Evolutionary conservation across 257 asterid genomes (phyloP).

Genomic region (Ocimum tenuiflorum): DNA sequence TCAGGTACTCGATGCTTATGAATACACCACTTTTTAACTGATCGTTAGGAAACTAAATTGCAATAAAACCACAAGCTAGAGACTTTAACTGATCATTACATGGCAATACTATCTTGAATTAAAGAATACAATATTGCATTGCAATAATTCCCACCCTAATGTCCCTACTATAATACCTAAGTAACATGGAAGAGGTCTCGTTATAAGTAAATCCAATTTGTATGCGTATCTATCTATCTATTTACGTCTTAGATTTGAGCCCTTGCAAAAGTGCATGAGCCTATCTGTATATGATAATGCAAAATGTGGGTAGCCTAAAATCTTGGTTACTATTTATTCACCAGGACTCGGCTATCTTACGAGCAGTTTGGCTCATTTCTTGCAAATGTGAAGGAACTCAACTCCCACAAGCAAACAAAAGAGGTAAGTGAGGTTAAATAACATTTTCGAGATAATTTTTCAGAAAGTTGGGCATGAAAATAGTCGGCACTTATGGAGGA

Average conservation of each 20-base stretch:
- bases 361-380: constrained; percentile 93
- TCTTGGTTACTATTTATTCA: neutral
- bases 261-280: neutral
- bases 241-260: neutral
- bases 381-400: constrained; percentile 84
- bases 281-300: neutral
- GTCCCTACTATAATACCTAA: too few relatives aligned
- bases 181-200: too few relatives aligned
- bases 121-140: too few relatives aligned
- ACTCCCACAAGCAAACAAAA: constrained; percentile 87
- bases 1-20: constrained; percentile 45
- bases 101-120: too few relatives aligned
- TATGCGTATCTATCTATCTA: too few relatives aligned
- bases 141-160: too few relatives aligned
- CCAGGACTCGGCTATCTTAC: constrained; percentile 71
- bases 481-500: too few relatives aligned
- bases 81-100: neutral
- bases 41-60: neutral
- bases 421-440: constrained; percentile 70
- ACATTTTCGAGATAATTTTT: too few relatives aligned
- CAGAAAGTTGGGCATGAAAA: too few relatives aligned
- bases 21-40: neutral
- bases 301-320: constrained; percentile 4
- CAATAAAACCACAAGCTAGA: neutral
- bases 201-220: too few relatives aligned